Percentiles rank a stretch among this genome's conserved stretches.
Conservation (phyloP, 495 filamentous ascomycete species). For the Opeltia flavorubescens region DNA sequence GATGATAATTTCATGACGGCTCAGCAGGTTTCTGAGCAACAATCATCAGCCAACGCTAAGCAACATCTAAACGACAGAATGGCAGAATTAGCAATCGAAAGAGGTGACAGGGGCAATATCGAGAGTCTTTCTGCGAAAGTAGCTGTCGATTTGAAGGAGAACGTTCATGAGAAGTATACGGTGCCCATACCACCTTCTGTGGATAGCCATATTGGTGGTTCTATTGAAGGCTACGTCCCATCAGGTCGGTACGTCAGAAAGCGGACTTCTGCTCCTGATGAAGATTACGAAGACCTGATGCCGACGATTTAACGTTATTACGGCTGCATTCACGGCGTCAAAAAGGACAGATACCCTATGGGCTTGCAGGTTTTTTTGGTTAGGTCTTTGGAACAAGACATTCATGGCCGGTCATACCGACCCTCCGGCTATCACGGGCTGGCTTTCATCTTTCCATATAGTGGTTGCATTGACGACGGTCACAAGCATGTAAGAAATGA, state of each 20-base stretch:
- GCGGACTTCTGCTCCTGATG: background rate
- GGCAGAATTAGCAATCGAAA: conserved; percentile 32
- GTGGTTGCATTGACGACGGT: background rate
- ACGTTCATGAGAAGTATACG: conserved; percentile 20
- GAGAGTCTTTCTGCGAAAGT: conserved; percentile 8
- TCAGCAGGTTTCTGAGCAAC: no score
- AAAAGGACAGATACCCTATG: conserved; percentile 4
- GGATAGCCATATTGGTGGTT: conserved; percentile 19
- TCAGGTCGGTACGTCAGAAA: background rate
- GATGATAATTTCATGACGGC: no score
- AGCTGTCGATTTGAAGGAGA: conserved; percentile 26
- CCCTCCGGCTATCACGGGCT: no score
- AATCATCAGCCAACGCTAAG: conserved; percentile 15
- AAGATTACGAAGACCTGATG: conserved; percentile 23
- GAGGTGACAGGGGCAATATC: conserved; percentile 26
- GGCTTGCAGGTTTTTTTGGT: no score
- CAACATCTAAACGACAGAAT: conserved; percentile 11
- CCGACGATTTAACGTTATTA: conserved; percentile 20
- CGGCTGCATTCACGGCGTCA: background rate
- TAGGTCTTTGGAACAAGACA: no score
- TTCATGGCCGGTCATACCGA: no score
- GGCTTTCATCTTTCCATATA: no score
- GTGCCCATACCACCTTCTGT: conserved; percentile 21
- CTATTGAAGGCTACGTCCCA: conserved; percentile 34
- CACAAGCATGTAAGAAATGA: background rate